Percentiles rank a stretch among this genome's conserved stretches.
Conservation (phyloP, 345 rosid species). For the Diplotaxis tenuifolia region DNA sequence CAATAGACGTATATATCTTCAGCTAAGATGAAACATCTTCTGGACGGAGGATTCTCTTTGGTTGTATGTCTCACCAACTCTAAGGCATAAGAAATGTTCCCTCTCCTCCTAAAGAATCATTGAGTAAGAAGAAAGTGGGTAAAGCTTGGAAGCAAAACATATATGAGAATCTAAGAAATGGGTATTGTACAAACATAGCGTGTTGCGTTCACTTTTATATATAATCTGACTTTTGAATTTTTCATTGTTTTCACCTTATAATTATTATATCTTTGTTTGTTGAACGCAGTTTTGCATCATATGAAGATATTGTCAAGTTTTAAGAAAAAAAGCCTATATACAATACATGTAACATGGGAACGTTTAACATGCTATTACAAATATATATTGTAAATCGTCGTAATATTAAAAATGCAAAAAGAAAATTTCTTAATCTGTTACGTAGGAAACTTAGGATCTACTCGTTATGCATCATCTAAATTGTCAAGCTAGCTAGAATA, state of each 20-base stretch:
- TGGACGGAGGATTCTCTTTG: not conserved
- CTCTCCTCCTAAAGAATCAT: not conserved
- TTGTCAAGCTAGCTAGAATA: not conserved
- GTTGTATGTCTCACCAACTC: not conserved
- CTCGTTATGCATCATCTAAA: slow-evolving; percentile 25
- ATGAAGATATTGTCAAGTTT: not conserved
- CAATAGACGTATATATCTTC: not conserved
- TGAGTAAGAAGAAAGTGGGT: slow-evolving; percentile 22
- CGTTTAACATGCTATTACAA: not conserved
- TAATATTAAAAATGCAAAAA: not conserved
- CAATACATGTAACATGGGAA: not conserved
- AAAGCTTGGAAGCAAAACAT: slow-evolving; percentile 29
- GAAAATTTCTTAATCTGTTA: not conserved
- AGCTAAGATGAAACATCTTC: not conserved
- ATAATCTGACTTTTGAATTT: not conserved
- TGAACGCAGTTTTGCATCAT: not conserved
- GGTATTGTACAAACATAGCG: slow-evolving; percentile 7
- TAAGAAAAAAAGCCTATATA: not conserved
- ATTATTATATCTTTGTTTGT: not conserved
- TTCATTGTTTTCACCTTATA: not conserved
- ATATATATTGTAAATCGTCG: not conserved
- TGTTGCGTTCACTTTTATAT: slow-evolving; percentile 27
- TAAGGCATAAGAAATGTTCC: not conserved
- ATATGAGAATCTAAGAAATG: not conserved
- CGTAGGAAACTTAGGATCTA: slow-evolving; percentile 15